Conservation (phyloP, 2,329 filamentous ascomycete species). For the Saccharata proteae region DNA sequence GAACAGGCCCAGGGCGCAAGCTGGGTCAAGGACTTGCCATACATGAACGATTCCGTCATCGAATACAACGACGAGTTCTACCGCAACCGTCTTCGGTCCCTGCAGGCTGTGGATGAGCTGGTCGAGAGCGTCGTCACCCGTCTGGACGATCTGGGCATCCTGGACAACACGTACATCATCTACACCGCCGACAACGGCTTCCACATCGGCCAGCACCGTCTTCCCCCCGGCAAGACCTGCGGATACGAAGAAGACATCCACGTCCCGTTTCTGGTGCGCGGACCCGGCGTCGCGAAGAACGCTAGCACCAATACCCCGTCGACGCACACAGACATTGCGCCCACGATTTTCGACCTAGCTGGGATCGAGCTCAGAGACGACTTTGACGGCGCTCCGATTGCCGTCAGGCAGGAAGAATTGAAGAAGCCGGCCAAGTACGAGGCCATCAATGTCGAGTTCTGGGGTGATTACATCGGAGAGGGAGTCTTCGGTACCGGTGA, state of each 20-base stretch:
- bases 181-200: constrained; percentile 30
- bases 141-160: constrained; percentile 28
- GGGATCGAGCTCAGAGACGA: constrained; percentile 16
- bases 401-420: constrained; percentile 13
- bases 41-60: constrained; percentile 34
- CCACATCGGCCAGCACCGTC: constrained; percentile 27
- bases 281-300: constrained; percentile 21
- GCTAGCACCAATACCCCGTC: constrained; percentile 21
- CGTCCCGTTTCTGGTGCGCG: constrained; percentile 27
- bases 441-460: constrained; percentile 30
- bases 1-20: constrained; percentile 36
- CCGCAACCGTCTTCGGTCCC: constrained; percentile 34
- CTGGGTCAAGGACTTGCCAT: constrained; percentile 33
- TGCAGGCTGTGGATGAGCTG: constrained; percentile 45
- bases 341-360: constrained; percentile 23
- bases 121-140: constrained; percentile 33
- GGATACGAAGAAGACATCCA: constrained; percentile 29
- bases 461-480: constrained; percentile 16
- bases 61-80: constrained; percentile 44
- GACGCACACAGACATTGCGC: constrained; percentile 28
- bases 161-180: constrained; percentile 37
- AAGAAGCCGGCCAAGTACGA: constrained; percentile 14
- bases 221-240: constrained; percentile 28
- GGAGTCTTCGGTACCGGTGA: constrained; percentile 9
- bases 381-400: constrained; percentile 25